phyloP scores from a whole-genome alignment of 2,329 filamentous ascomycete species.

The Xylariaceae sp. region DNA sequence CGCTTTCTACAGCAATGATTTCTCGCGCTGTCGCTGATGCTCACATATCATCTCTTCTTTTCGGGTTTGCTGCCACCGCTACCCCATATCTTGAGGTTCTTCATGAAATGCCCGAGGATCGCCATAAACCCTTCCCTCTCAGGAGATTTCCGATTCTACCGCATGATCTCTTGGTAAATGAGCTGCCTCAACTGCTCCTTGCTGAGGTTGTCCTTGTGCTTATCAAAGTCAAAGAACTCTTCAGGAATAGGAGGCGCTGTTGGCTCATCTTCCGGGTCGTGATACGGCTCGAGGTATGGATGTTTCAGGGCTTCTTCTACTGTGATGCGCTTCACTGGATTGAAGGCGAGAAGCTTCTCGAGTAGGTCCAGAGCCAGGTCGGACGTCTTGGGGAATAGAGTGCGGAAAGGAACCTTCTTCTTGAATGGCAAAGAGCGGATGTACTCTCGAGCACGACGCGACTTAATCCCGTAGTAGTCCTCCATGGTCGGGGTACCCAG shows the following conservation, averaged over 20 bases:
- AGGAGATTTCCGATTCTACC: slow-evolving; percentile 41
- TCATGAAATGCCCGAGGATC: slow-evolving; percentile 3
- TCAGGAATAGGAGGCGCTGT: slow-evolving; percentile 95
- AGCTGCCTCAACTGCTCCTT: slow-evolving; percentile 98
- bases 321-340: slow-evolving; percentile 97
- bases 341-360: slow-evolving; percentile 95
- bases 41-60: background rate
- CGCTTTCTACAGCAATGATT: background rate
- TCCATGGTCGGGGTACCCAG: slow-evolving; percentile 99
- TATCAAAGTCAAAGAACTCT: slow-evolving; percentile 99
- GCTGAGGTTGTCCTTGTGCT: slow-evolving; percentile 98
- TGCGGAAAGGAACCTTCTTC: slow-evolving; percentile 99
- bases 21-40: background rate
- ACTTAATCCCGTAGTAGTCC: slow-evolving; percentile 99
- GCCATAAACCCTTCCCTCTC: background rate
- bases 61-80: background rate
- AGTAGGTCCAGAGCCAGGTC: slow-evolving; percentile 90
- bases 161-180: slow-evolving; percentile 96
- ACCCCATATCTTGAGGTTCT: slow-evolving; percentile 1
- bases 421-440: slow-evolving; percentile 98
- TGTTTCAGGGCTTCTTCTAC: slow-evolving; percentile 97
- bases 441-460: slow-evolving; percentile 93
- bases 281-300: slow-evolving; percentile 97
- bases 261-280: slow-evolving; percentile 97
- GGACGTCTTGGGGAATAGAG: slow-evolving; percentile 98